Evolutionary conservation across 139 green algal genomes (phyloP).

Genomic region (Chlamydomonas eustigma): DNA sequence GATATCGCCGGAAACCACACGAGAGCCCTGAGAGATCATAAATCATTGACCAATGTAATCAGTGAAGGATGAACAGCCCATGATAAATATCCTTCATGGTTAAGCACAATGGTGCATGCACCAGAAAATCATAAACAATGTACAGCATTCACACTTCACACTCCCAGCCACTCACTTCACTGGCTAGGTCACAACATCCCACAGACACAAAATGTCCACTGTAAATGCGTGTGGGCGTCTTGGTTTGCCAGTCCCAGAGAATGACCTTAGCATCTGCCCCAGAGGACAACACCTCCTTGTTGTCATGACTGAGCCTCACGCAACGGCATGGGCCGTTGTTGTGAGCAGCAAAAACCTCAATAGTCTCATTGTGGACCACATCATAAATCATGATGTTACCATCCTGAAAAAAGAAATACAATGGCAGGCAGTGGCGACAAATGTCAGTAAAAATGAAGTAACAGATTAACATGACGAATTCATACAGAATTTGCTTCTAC

Average conservation of each 20-base stretch:
- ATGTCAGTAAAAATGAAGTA: neutral
- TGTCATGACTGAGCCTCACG: slow-evolving; percentile 34
- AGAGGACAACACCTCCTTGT: slow-evolving; percentile 41
- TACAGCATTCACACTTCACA: no score
- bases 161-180: neutral
- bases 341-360: slow-evolving; percentile 40
- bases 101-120: no score
- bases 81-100: no score
- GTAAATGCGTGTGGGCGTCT: slow-evolving; percentile 34
- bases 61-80: no score
- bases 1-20: slow-evolving; percentile 37
- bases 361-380: slow-evolving; percentile 39
- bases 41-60: no score
- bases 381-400: slow-evolving; percentile 45
- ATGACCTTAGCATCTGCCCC: slow-evolving; percentile 43
- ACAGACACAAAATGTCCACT: slow-evolving; percentile 49
- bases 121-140: no score
- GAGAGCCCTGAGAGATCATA: slow-evolving; percentile 21
- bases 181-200: slow-evolving; percentile 22
- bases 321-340: slow-evolving; percentile 47
- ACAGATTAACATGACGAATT: neutral
- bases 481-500: neutral
- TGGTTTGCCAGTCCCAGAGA: slow-evolving; percentile 45
- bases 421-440: no score
- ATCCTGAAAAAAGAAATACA: slow-evolving; percentile 23